phyloP scores from a whole-genome alignment of 768 basidiomycete species.

The Mycena belliarum region DNA sequence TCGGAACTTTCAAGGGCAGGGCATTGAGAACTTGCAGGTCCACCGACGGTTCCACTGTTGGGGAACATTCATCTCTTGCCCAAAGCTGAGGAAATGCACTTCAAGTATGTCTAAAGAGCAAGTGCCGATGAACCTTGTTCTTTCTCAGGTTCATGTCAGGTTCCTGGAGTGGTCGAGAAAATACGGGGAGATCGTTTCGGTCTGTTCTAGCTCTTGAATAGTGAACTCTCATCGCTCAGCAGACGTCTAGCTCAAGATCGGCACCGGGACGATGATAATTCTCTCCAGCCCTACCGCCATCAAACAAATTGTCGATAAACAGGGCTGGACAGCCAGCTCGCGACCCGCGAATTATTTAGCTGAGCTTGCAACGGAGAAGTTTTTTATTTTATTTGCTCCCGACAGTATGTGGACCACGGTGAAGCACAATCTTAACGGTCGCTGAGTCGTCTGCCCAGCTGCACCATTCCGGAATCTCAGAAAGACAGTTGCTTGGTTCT shows the following conservation, averaged over 20 bases:
- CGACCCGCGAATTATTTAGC: constrained; percentile 23
- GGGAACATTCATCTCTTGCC: constrained; percentile 8
- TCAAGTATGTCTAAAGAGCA: neutral
- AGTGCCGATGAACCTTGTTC: neutral
- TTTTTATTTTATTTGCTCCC: constrained; percentile 20
- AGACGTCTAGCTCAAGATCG: constrained; percentile 21
- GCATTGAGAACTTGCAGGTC: neutral
- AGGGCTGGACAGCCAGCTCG: constrained; percentile 21
- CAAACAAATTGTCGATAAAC: constrained; percentile 28
- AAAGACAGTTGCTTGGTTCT: too few species aligned
- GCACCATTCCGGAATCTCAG: too few species aligned
- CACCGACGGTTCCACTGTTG: constrained; percentile 3
- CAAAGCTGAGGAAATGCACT: neutral
- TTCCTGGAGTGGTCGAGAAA: constrained; percentile 28
- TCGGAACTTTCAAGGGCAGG: neutral
- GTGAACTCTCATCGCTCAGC: neutral
- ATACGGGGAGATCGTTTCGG: constrained; percentile 26
- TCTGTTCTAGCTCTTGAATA: neutral
- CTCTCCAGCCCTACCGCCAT: constrained; percentile 19
- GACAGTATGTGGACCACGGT: constrained; percentile 16
- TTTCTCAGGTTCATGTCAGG: constrained; percentile 24
- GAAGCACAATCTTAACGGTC: too few species aligned
- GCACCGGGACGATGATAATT: constrained; percentile 22
- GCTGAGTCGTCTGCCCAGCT: too few species aligned
- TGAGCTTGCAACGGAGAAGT: constrained; percentile 1